A percentile compares a stretch with the other conserved stretches of the same genome.
Conservation (phyloP, 257 asterid genomes). For the Solanum pennellii region DNA sequence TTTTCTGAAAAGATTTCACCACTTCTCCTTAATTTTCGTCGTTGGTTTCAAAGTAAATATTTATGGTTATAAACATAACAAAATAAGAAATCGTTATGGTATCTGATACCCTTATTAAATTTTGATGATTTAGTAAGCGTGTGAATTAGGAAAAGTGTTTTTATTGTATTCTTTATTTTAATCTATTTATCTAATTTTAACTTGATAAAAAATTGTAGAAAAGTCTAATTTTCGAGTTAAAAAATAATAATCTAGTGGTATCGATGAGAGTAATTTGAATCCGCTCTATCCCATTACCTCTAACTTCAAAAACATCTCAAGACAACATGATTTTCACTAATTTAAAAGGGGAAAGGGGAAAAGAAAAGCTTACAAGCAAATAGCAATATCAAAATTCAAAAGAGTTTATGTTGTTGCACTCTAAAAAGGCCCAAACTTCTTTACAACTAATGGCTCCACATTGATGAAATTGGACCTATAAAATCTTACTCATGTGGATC, state of each 20-base stretch:
- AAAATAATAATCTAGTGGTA: background rate
- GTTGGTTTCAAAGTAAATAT: too few relatives aligned
- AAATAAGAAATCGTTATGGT: too few relatives aligned
- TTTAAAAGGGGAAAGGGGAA: background rate
- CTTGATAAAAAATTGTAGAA: too few relatives aligned
- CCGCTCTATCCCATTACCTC: background rate
- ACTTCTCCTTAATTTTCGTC: too few relatives aligned
- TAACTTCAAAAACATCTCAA: background rate
- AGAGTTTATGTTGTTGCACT: background rate
- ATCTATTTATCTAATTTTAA: too few relatives aligned
- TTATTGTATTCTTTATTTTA: too few relatives aligned
- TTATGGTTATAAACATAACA: too few relatives aligned
- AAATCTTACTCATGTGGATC: background rate
- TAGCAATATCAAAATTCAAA: background rate
- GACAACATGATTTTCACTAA: background rate
- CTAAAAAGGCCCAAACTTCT: background rate
- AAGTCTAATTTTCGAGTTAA: fast-evolving
- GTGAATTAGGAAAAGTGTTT: too few relatives aligned
- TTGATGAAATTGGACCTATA: background rate
- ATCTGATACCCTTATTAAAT: too few relatives aligned
- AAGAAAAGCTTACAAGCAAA: background rate
- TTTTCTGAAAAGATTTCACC: too few relatives aligned
- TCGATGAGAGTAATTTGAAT: background rate
- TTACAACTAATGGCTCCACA: background rate
- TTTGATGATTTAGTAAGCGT: too few relatives aligned